Evolutionary conservation across 805 yeast genomes (phyloP), one percentile per base, ranked within the genome.

Genomic region (Starmera dryadoides): DNA sequence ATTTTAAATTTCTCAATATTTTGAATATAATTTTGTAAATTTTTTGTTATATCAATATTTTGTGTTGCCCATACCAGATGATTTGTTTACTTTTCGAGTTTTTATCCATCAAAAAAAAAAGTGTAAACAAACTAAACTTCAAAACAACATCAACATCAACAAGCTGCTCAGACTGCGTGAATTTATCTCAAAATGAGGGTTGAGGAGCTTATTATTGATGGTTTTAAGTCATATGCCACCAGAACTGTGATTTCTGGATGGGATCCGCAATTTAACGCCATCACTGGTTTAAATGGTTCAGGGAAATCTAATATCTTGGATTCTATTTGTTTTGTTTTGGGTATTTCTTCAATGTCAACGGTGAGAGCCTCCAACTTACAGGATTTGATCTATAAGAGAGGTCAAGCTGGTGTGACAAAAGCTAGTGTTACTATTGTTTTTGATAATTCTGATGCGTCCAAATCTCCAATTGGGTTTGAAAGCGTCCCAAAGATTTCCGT

Each of bases 251-350:
- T 93, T 25, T 76, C 95, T 2, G 85, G 81, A 21, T 94, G 98
- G 98, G 99, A 93, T 61, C 75, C 86, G 2, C 95, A 85, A 62
- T 94, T 93, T 64, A 93, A 94, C 63, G 96, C 98, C 52, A 91
- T 93, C 57, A 94, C 98, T 0, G 99, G 99, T 7, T 71, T 93
- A 36, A 93, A 93, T 58, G 99, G 99, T 9, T 87, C 96, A 0
- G 99, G 99, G 6, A 93, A 93, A 56, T 91, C 98, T 18, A 93
- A 93, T 59, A 89, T 93, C 42, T 69, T 93, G 33, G 98, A 93
- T 62, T 95, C 99, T 41, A 91, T 93, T 41, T 93, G 98, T 63
- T 93, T 93, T 62, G 99, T 94, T n/a, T 69, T 93, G 26, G 99
- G 99, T 40, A 89, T 93, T 43, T 81, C 96, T 1, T 79, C 95